Percentiles rank a stretch among this genome's conserved stretches.
phyloP scores from a whole-genome alignment of 1,284 basidiomycete species.

The Microbotryum violaceum region DNA sequence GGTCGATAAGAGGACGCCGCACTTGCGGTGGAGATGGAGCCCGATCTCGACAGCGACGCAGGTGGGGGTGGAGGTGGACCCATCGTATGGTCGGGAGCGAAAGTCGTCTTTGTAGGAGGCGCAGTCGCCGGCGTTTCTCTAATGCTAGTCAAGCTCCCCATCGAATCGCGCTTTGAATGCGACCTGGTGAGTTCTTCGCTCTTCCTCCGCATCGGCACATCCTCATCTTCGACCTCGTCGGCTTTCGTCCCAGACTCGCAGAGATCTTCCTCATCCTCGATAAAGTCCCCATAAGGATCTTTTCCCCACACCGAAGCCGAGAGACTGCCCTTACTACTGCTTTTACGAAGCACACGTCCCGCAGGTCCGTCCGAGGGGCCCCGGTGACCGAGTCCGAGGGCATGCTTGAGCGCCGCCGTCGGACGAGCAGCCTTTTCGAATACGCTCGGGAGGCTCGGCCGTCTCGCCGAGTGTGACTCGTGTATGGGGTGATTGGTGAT shows the following conservation, averaged over 20 bases:
- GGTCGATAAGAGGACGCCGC: constrained; percentile 30
- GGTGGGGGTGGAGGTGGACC: not conserved
- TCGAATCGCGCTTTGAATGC: constrained; percentile 7
- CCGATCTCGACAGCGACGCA: not conserved
- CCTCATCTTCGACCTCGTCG: constrained; percentile 9
- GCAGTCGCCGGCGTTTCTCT: constrained; percentile 10
- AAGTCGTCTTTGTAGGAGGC: constrained; percentile 17
- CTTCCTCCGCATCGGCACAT: constrained; percentile 6
- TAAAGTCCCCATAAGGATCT: not conserved
- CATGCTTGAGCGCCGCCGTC: constrained; percentile 18
- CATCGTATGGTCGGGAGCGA: constrained; percentile 1
- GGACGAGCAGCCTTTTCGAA: constrained; percentile 35
- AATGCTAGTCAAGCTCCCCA: constrained; percentile 2
- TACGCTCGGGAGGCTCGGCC: constrained; percentile 33
- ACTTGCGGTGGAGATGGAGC: constrained; percentile 9
- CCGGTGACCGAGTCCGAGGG: constrained; percentile 13
- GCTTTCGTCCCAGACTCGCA: constrained; percentile 3
- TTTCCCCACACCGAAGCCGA: not conserved
- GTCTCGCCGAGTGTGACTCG: not conserved
- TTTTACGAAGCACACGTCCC: not conserved
- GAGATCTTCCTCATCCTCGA: not conserved
- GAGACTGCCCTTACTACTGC: not conserved
- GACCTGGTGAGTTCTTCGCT: constrained; percentile 14
- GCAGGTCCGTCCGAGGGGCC: not conserved
- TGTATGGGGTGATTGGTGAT: no score